phyloP scores from a whole-genome alignment of 2,329 filamentous ascomycete genomes.

The Talaromyces islandicus region DNA sequence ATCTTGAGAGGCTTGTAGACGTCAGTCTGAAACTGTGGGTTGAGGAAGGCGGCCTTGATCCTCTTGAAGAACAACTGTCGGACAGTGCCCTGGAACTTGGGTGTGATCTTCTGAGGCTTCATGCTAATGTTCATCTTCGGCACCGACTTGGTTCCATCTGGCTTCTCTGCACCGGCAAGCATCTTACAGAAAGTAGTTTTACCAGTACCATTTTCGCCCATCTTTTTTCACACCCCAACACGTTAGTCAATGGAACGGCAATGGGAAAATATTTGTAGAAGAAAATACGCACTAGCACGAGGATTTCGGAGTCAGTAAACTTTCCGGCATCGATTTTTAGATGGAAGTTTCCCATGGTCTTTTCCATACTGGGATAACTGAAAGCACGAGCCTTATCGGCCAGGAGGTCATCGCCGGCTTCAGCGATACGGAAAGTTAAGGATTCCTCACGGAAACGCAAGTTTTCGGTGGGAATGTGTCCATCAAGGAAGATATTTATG shows the following conservation, averaged over 20 bases:
- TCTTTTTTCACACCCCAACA: slow-evolving; percentile 30
- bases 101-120: slow-evolving; percentile 99
- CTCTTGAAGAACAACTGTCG: slow-evolving; percentile 99
- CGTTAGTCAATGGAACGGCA: background rate
- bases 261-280: background rate
- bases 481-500: slow-evolving; percentile 98
- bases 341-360: slow-evolving; percentile 84
- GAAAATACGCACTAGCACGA: slow-evolving; percentile 63
- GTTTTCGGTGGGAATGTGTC: slow-evolving; percentile 97
- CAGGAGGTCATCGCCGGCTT: slow-evolving; percentile 82
- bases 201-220: slow-evolving; percentile 99
- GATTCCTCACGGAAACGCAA: slow-evolving; percentile 96
- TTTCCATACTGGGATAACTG: slow-evolving; percentile 83
- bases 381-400: slow-evolving; percentile 80
- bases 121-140: slow-evolving; percentile 97
- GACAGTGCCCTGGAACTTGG: slow-evolving; percentile 95
- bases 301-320: slow-evolving; percentile 97
- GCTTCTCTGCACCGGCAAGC: slow-evolving; percentile 87
- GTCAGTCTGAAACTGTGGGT: slow-evolving; percentile 97
- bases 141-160: slow-evolving; percentile 70
- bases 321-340: slow-evolving; percentile 73
- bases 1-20: slow-evolving; percentile 99
- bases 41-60: slow-evolving; percentile 94
- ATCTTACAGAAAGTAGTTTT: slow-evolving; percentile 99
- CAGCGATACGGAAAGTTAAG: slow-evolving; percentile 87